These are phyloP conservation scores for Pestalotiopsis sp. DNA, from an alignment of 2,329 filamentous ascomycete species.

Conservation along the genomic window DNA sequence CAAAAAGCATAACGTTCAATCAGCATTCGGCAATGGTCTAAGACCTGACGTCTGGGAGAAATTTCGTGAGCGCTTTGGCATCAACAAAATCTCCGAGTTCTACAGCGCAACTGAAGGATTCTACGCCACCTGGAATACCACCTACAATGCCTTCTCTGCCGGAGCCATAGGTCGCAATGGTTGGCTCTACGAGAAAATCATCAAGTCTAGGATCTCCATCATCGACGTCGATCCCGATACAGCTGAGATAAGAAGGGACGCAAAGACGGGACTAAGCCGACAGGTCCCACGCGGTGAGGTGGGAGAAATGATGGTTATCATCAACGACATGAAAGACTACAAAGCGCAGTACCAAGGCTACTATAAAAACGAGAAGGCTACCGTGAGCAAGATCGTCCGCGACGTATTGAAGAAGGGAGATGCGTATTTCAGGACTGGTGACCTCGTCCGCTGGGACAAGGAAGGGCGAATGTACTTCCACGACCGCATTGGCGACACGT, in stretches of 20 bases:
- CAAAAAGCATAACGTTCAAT: conserved; percentile 69
- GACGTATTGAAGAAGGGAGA: conserved; percentile 77
- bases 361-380: conserved; percentile 72
- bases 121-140: conserved; percentile 71
- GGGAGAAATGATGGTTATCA: conserved; percentile 75
- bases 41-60: conserved; percentile 83
- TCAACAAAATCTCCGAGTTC: conserved; percentile 76
- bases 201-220: conserved; percentile 55
- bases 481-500: conserved; percentile 79
- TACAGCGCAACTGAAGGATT: conserved; percentile 79
- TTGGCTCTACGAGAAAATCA: conserved; percentile 56
- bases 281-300: conserved; percentile 60
- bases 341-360: conserved; percentile 77
- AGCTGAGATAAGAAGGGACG: conserved; percentile 68
- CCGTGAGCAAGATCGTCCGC: conserved; percentile 72
- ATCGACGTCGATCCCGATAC: conserved; percentile 74
- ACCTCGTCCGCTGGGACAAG: conserved; percentile 70
- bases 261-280: conserved; percentile 69
- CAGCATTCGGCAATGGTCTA: conserved; percentile 83
- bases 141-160: conserved; percentile 70
- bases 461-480: conserved; percentile 79
- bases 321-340: conserved; percentile 68
- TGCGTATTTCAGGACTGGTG: conserved; percentile 83
- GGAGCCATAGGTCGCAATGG: conserved; percentile 80
- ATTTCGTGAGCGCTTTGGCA: conserved; percentile 80